Percentiles rank a stretch among this genome's conserved stretches.
These are phyloP conservation scores for Telopea speciosissima DNA, from an alignment of 177 flowering plant species.

Conservation along the genomic window DNA sequence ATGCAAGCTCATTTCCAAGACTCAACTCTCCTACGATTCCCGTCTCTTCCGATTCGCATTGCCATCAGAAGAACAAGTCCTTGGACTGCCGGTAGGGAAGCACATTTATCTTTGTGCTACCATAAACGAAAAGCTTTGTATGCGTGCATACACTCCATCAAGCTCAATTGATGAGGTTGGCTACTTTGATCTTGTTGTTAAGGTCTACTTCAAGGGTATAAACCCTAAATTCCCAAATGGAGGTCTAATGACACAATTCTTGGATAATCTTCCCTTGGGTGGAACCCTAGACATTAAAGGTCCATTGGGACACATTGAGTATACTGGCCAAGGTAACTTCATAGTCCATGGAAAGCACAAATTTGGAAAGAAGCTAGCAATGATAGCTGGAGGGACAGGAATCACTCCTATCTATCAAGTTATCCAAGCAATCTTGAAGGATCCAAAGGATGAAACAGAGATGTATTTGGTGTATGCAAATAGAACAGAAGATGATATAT, in stretches of 20 bases:
- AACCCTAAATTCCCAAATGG: constrained; percentile 83
- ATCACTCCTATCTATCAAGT: constrained; percentile 94
- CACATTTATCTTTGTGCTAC: constrained; percentile 78
- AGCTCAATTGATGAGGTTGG: constrained; percentile 63
- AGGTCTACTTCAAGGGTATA: constrained; percentile 63
- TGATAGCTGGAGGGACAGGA: constrained; percentile 95
- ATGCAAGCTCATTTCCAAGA: constrained; percentile 59
- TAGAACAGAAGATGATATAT: constrained; percentile 80
- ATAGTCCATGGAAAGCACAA: constrained; percentile 58
- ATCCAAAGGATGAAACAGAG: constrained; percentile 83
- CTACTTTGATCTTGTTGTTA: constrained; percentile 65
- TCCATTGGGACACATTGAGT: constrained; percentile 89
- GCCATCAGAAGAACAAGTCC: constrained; percentile 55
- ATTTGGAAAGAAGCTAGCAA: constrained; percentile 64
- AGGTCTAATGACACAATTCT: constrained; percentile 73
- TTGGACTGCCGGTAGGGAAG: constrained; percentile 85
- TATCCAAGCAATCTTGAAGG: constrained; percentile 70
- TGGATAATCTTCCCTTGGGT: constrained; percentile 61
- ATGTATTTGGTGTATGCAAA: constrained; percentile 87
- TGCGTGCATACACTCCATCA: constrained; percentile 90
- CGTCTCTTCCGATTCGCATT: constrained; percentile 68
- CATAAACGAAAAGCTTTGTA: constrained; percentile 62
- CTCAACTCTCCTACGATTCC: constrained; percentile 60
- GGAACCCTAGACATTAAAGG: constrained; percentile 70
- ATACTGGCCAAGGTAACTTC: constrained; percentile 65